Percentiles rank a stretch among this genome's conserved stretches.
Conservation (phyloP, 441 rosid genomes). For the Geranium incanum region DNA sequence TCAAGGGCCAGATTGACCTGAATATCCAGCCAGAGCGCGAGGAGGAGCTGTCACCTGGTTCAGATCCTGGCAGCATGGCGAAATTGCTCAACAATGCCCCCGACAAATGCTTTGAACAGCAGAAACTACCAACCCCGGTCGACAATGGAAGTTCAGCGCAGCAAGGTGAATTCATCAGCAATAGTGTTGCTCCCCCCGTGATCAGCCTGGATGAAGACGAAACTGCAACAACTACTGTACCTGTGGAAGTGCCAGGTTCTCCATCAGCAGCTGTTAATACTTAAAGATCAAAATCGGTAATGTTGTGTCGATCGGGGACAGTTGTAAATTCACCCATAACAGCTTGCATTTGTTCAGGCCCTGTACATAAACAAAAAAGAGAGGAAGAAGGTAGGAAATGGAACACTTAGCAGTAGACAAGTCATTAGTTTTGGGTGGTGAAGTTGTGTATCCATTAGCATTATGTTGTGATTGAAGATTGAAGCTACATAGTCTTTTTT, state of each 20-base stretch:
- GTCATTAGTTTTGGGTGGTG: no score
- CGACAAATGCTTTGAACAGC: background rate
- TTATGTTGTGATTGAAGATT: no score
- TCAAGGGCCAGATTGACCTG: background rate
- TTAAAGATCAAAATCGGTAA: no score
- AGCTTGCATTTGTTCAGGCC: background rate
- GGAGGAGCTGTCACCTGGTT: background rate
- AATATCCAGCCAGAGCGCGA: background rate
- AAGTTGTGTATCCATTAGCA: background rate
- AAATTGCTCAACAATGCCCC: background rate
- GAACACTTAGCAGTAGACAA: background rate
- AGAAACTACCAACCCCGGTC: background rate
- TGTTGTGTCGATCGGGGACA: no score
- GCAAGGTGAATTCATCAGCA: constrained; percentile 1
- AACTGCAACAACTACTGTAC: background rate
- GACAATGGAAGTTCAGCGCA: background rate
- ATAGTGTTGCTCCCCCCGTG: background rate
- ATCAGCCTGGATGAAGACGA: background rate
- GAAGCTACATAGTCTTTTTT: background rate
- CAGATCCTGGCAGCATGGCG: background rate
- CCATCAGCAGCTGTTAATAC: background rate
- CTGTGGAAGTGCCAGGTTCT: background rate
- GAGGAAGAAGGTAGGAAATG: background rate
- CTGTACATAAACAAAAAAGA: background rate
- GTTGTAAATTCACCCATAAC: background rate